These are phyloP conservation scores for Lepiota subincarnata DNA, from an alignment of 768 basidiomycete genomes.

Conservation along the genomic window DNA sequence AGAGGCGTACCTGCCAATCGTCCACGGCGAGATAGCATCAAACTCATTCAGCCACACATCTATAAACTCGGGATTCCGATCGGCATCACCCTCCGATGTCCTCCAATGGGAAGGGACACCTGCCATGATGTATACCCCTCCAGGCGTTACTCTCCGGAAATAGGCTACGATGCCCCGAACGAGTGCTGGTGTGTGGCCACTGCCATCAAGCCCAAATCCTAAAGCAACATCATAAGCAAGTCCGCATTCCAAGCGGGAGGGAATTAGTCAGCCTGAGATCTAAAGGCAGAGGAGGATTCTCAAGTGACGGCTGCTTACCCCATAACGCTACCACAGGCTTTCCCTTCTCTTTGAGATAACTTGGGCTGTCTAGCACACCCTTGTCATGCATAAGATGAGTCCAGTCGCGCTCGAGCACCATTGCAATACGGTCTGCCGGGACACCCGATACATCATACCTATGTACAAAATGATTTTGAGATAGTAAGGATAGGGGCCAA, in stretches of 20 bases:
- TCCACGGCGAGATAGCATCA: slow-evolving; percentile 82
- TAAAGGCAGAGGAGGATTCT: too few species aligned
- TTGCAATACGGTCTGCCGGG: slow-evolving; percentile 62
- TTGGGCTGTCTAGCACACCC: slow-evolving; percentile 63
- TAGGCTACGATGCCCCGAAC: slow-evolving; percentile 52
- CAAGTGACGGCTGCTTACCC: slow-evolving; percentile 36
- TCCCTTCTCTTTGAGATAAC: slow-evolving; percentile 67
- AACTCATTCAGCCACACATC: slow-evolving; percentile 74
- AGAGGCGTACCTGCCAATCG: slow-evolving; percentile 63
- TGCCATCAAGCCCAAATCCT: slow-evolving; percentile 68
- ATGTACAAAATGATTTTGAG: slow-evolving; percentile 6
- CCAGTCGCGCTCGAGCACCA: slow-evolving; percentile 71
- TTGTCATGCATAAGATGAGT: slow-evolving; percentile 60
- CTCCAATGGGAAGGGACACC: slow-evolving; percentile 77
- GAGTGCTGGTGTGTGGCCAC: slow-evolving; percentile 57
- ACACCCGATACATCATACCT: slow-evolving; percentile 87
- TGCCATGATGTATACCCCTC: slow-evolving; percentile 71
- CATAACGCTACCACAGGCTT: slow-evolving; percentile 71
- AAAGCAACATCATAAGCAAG: neutral
- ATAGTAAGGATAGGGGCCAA: neutral
- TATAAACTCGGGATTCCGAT: slow-evolving; percentile 60
- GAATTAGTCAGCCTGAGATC: too few species aligned
- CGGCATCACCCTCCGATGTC: slow-evolving; percentile 63
- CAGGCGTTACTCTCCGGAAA: slow-evolving; percentile 60
- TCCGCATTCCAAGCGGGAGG: too few species aligned